These are phyloP conservation scores for Trichoderma koningiopsis DNA, from an alignment of 2,329 filamentous ascomycete species.

Conservation along the genomic window DNA sequence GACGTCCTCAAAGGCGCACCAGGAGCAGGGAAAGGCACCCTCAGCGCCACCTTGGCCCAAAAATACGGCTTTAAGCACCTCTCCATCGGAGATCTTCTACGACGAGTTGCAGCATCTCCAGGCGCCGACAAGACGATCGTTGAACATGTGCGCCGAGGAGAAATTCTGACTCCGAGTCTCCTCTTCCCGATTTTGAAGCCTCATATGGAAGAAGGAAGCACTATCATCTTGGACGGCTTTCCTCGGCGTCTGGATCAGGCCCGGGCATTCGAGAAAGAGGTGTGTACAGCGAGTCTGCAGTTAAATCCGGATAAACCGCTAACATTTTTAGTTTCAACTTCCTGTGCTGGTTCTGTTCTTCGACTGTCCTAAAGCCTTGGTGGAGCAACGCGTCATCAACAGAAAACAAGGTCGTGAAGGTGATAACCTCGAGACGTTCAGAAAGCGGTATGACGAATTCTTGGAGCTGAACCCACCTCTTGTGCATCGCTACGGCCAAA, in stretches of 20 bases:
- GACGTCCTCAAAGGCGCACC: not conserved
- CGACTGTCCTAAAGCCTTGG: not conserved
- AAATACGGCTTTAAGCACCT: not conserved
- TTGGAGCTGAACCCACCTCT: slow-evolving; percentile 2
- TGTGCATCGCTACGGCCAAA: not conserved
- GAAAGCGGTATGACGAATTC: not conserved
- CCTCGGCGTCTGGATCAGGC: not conserved
- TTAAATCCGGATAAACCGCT: not conserved
- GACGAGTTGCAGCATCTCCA: not conserved
- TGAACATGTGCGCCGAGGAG: not conserved
- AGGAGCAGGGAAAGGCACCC: not conserved
- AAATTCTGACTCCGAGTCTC: not conserved
- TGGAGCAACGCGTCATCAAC: not conserved
- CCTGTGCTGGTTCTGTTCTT: slow-evolving; percentile 2
- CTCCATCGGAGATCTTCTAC: not conserved
- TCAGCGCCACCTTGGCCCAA: not conserved
- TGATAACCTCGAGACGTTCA: not conserved
- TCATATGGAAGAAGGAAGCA: not conserved
- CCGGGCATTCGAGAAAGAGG: not conserved
- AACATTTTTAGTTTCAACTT: not conserved
- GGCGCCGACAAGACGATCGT: not conserved
- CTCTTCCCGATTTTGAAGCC: not conserved
- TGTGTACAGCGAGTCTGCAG: not conserved
- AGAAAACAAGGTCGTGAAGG: slow-evolving; percentile 7
- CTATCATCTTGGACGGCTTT: not conserved